Percentiles rank a stretch among this genome's conserved stretches.
These are phyloP conservation scores for Pelargonium australe DNA, from an alignment of 441 rosid species.

Conservation along the genomic window DNA sequence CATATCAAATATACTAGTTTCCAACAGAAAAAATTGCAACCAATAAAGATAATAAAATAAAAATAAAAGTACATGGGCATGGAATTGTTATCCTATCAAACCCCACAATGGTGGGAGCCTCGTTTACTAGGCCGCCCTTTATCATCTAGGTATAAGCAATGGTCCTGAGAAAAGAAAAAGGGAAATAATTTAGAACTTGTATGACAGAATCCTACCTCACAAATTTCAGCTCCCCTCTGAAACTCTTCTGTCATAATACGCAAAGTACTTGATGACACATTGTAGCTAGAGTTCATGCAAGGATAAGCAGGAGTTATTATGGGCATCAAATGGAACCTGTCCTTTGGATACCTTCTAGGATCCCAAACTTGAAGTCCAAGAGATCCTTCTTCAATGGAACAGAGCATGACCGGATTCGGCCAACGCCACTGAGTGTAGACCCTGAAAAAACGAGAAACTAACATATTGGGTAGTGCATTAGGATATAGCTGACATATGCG, in stretches of 20 bases:
- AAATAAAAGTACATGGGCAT: neutral
- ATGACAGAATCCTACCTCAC: constrained; percentile 58
- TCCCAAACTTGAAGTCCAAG: constrained; percentile 96
- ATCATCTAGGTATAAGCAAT: neutral
- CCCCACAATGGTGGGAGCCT: neutral
- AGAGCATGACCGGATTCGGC: constrained; percentile 96
- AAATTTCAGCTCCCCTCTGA: constrained; percentile 79
- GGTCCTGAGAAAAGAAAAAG: constrained; percentile 7
- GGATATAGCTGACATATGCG: constrained; percentile 97
- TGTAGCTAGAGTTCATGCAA: constrained; percentile 93
- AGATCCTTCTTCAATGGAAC: constrained; percentile 76
- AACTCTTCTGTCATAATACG: constrained; percentile 85
- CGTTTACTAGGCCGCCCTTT: neutral
- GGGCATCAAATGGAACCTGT: constrained; percentile 86
- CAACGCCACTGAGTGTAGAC: constrained; percentile 95
- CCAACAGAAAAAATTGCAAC: neutral
- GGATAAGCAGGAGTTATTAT: constrained; percentile 98
- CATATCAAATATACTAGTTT: neutral
- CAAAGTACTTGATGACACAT: constrained; percentile 81
- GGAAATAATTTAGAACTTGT: constrained; percentile 9
- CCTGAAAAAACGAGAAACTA: constrained; percentile 88
- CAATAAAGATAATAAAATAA: neutral
- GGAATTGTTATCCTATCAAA: too few species aligned
- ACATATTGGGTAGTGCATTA: constrained; percentile 89
- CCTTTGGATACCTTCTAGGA: constrained; percentile 85